Base-by-base conservation (phyloP, 345 rosid species). In the Ricinus communis region DNA sequence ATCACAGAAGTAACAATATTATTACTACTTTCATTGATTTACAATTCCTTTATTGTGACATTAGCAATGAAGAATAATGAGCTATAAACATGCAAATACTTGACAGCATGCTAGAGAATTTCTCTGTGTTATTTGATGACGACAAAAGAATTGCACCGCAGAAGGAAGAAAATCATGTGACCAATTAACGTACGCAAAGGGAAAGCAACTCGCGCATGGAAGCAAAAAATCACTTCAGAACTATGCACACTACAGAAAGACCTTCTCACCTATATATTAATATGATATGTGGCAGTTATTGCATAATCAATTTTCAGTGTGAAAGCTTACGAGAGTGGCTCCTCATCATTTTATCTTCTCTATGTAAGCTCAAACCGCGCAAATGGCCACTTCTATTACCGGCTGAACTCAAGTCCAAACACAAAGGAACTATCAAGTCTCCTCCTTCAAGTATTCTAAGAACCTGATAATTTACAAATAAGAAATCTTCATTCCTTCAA, bases 311-410 rank as follows among this genome's bases (percentile, higher is more conserved):
- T 43, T 73, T 56, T 80, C 76, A 77, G 71, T 80, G 80, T 6
- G 93, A 88, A 40, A 84, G 87, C 72, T 75, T 81, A n/a, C 87
- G 88, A 50, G 76, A 75, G 66, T 84, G 90, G 67, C 72, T 69
- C 66, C 74, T 75, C 77, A 62, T 74, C 25, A 70, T 52, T 59
- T 80, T 77, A 7, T 74, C 66, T 67, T 67, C 76, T 49, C 64
- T 24, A 36, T 53, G 77, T 4, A 83, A 60, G 62, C 76, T 82
- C 62, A 84, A 57, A 47, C 84, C 90, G 16, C 65, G 69, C 73
- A 88, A 73, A 79, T 73, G 93, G 31, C 87, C 88, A 58, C 93
- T 88, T 84, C 89, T 79, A 49, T 74, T 86, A 45, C 93, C 93
- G 38, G 73, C 75, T 54, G 87, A 70, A 57, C 76, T 85, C 77